These are phyloP conservation scores for Rhynchospora pubera DNA, from an alignment of 176 grass and related monocot species.

Conservation along the genomic window DNA sequence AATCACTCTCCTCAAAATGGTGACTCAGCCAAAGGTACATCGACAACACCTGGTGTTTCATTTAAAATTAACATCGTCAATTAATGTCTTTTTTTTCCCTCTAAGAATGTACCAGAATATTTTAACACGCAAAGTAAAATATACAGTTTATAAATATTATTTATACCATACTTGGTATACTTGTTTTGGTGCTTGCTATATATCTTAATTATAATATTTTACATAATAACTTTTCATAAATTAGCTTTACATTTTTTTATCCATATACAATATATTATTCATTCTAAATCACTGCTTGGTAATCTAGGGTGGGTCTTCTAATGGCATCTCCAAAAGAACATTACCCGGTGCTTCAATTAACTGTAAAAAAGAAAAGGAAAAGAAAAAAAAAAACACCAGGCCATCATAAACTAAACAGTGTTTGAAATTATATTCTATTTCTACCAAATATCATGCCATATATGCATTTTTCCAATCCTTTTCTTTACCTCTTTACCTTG, in stretches of 20 bases:
- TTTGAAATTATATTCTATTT: neutral
- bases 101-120: neutral
- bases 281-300: neutral
- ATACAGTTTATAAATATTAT: neutral
- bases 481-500: neutral
- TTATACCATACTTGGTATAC: neutral
- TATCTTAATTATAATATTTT: neutral
- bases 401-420: neutral
- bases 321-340: neutral
- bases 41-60: slow-evolving; percentile 81
- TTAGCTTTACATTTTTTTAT: neutral
- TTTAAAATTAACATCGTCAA: slow-evolving; percentile 66
- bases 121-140: neutral
- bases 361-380: neutral
- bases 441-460: neutral
- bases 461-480: neutral
- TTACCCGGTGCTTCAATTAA: neutral
- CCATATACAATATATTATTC: neutral
- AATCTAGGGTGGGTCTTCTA: neutral
- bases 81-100: neutral
- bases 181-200: neutral
- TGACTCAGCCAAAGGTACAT: slow-evolving; percentile 90
- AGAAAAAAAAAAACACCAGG: neutral
- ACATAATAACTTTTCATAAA: neutral
- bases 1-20: slow-evolving; percentile 77